These are phyloP conservation scores for Microbotryum intermedium DNA, from an alignment of 1,284 basidiomycete species.

Conservation along the genomic window DNA sequence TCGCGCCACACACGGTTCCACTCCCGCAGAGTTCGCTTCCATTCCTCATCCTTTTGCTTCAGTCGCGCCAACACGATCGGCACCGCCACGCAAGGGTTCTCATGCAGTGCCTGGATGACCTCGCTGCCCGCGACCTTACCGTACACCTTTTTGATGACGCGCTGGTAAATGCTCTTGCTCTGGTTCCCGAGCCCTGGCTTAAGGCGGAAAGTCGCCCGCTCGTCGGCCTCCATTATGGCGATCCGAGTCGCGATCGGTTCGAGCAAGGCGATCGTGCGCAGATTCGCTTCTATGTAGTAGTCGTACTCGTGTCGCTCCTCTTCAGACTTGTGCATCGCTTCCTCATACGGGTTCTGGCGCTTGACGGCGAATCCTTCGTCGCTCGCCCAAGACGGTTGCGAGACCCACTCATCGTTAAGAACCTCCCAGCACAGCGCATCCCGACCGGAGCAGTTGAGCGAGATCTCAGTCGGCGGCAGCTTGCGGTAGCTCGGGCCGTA, in stretches of 20 bases:
- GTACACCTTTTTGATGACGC: slow-evolving; percentile 91
- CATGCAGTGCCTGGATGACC: slow-evolving; percentile 83
- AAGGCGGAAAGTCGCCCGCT: slow-evolving; percentile 72
- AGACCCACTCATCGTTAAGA: slow-evolving; percentile 92
- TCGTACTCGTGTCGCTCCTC: slow-evolving; percentile 99
- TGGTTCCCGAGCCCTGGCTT: slow-evolving; percentile 82
- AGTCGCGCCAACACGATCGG: slow-evolving; percentile 85
- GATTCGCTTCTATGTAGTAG: slow-evolving; percentile 86
- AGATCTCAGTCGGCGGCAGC: slow-evolving; percentile 80
- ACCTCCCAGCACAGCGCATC: slow-evolving; percentile 94
- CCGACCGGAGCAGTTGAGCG: slow-evolving; percentile 83
- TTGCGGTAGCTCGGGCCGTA: slow-evolving; percentile 87
- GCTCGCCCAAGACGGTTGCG: slow-evolving; percentile 91
- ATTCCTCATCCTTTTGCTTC: slow-evolving; percentile 94
- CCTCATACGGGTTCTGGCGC: slow-evolving; percentile 96
- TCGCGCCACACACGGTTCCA: slow-evolving; percentile 98
- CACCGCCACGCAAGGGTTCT: slow-evolving; percentile 79
- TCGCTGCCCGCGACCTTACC: slow-evolving; percentile 73
- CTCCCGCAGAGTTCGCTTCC: slow-evolving; percentile 87
- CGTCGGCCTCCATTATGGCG: slow-evolving; percentile 80
- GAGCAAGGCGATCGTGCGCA: slow-evolving; percentile 82
- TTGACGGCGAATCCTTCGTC: slow-evolving; percentile 93
- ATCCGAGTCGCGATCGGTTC: slow-evolving; percentile 83
- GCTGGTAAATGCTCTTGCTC: slow-evolving; percentile 81
- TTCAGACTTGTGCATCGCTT: slow-evolving; percentile 90